Conservation (phyloP, 2,329 filamentous ascomycete species). For the Harringtonia aguacate region DNA sequence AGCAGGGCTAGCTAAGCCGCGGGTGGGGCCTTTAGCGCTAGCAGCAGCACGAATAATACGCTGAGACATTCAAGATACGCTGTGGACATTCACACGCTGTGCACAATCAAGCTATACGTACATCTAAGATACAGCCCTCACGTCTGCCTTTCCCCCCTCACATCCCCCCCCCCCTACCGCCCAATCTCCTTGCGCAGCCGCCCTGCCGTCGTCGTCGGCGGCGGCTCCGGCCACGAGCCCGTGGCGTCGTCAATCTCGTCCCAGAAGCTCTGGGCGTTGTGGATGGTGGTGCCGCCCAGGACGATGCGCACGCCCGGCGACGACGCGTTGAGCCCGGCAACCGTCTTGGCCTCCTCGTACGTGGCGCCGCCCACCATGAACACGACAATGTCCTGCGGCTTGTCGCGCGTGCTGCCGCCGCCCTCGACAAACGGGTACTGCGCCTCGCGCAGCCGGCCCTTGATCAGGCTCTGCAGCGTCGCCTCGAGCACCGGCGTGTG, state of each 20-base stretch:
- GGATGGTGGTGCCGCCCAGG: slow-evolving; percentile 75
- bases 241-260: slow-evolving; percentile 90
- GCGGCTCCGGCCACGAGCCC: slow-evolving; percentile 68
- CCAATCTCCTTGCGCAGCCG: slow-evolving; percentile 20
- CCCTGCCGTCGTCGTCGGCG: slow-evolving; percentile 20
- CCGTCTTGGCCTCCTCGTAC: slow-evolving; percentile 93
- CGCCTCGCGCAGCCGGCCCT: slow-evolving; percentile 74
- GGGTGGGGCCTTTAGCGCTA: too few relatives aligned
- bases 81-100: neutral
- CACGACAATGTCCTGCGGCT: slow-evolving; percentile 90
- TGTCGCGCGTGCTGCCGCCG: slow-evolving; percentile 69
- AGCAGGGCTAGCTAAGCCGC: too few relatives aligned
- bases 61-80: too few relatives aligned
- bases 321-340: slow-evolving; percentile 88
- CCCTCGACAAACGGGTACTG: slow-evolving; percentile 92
- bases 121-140: neutral
- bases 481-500: slow-evolving; percentile 81
- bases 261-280: slow-evolving; percentile 80
- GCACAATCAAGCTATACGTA: neutral
- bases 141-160: too few relatives aligned
- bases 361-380: slow-evolving; percentile 92
- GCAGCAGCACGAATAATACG: too few relatives aligned
- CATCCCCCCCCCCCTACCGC: neutral
- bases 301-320: slow-evolving; percentile 84
- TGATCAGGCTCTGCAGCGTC: slow-evolving; percentile 87